Evolutionary conservation across 805 yeast genomes (phyloP), one percentile per base, ranked within the genome.

Genomic region (Babjeviella inositovora): DNA sequence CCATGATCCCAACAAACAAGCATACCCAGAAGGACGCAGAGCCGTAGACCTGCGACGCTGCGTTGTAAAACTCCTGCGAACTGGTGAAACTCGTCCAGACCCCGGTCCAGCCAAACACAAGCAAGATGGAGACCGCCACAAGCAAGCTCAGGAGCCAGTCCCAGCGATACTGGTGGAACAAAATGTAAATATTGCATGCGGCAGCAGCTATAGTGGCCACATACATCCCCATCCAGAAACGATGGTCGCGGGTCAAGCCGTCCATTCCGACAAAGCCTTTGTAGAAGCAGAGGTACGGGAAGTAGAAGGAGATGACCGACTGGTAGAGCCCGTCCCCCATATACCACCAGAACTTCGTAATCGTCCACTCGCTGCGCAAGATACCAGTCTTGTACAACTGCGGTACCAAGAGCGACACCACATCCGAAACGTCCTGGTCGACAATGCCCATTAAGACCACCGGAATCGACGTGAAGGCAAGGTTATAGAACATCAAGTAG

Each of bases 391-490:
- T 57, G 50, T 79, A 79, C 19, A 79, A 45, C 40, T 79, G 80
- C 3, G 93, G 92, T 15, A 75, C 76, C 26, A 73, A 44, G 28
- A 79, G 37, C 6, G 84, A 71, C 16, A 77, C 70, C 19, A 65
- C 62, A 30, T 67, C 81, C 28, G 58, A 59, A 12, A 77, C 85
- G 49, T 79, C 92, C 44, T 79, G 90, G 46, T 79, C 93, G 31
- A 79, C 63, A 13, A 79, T 64, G 32, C 80, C 90, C 45, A 79
- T 46, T 34, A 79, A 68, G 24, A 79, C 79, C 25, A 77, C 75
- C 0, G 92, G 87, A 27, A 77, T 50, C 3, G 92, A 76, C 0
- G 93, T 79, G 39, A 73, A 79, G 3, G 85, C 87, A 62, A 79
- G 62, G 39, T 71, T 77, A 48, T 75, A 79, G 42, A 79, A 76